Base-by-base conservation (phyloP, 345 rosid genomes). In the Erysimum cheiranthoides region DNA sequence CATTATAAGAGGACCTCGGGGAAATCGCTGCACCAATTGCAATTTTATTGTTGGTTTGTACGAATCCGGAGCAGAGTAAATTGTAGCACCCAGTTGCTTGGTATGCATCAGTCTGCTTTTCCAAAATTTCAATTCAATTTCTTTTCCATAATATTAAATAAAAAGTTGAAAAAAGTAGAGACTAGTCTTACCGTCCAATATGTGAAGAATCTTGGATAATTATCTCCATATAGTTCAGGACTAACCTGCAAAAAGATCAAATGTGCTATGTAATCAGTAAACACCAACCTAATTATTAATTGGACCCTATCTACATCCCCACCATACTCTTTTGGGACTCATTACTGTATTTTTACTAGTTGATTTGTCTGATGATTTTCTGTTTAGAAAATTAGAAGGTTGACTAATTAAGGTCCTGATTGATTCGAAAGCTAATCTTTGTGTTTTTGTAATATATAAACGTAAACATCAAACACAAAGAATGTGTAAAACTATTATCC, bases 11-110 rank as follows among this genome's bases (percentile, higher is more conserved):
- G 14, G 99, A 95, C 71, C 91, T 90, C n/a, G 99, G 99, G 73
- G 97, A 90, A 71, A 95, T 95, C 53, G 97, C 97, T 39, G 99
- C 97, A 45, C 99, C 99, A 69, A 95, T 90, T 18, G 97, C 96
- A 77, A 95, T 85, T 84, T 81, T 90, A 67, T 80, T 92, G 84
- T 88, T 92, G 74, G 97, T 95, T 80, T 95, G 99, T 51, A 95
- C 90, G 78, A 95, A 92, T 13, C 99, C 99, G 4, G 99, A 90
- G 82, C 99, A 95, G 25, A 90, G 81, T 71, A 95, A 80, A 83
- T 95, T 95, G 87, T 95, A 95, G 85, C 99, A 95, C 46, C 99
- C 99, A 3, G 99, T 95, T 68, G 99, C 88, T 84, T 84, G 99
- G 82, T 95, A 95, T 73, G 97, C 96, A 85, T 95, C 99, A 10